Evolutionary conservation across 2,329 filamentous ascomycete species (phyloP).

Genomic region (Colletotrichum musae): DNA sequence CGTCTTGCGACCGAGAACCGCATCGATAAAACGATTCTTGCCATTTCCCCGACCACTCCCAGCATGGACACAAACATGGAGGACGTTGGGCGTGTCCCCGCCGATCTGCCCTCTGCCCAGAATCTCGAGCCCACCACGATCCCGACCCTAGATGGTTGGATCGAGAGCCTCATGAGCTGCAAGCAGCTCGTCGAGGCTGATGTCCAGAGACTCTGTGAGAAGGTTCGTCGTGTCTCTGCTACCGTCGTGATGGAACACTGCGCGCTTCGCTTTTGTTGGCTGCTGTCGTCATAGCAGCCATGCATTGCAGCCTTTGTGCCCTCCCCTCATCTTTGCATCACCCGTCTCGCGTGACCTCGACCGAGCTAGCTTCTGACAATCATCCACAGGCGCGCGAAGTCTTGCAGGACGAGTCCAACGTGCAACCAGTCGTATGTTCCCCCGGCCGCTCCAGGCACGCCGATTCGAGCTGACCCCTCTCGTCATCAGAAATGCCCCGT

Average conservation of each 20-base stretch:
- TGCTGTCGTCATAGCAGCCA: constrained; percentile 18
- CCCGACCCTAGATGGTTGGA: constrained; percentile 96
- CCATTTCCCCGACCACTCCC: constrained; percentile 31
- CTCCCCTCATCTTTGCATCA: constrained; percentile 38
- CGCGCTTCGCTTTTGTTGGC: constrained; percentile 13
- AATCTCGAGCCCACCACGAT: constrained; percentile 86
- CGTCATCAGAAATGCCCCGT: constrained; percentile 90
- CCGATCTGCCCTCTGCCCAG: constrained; percentile 80
- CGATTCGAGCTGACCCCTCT: constrained; percentile 47
- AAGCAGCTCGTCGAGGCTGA: constrained; percentile 97
- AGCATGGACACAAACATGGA: constrained; percentile 99
- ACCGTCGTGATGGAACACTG: constrained; percentile 1
- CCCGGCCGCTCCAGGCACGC: constrained; percentile 34
- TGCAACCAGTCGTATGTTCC: constrained; percentile 90
- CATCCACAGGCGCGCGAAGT: constrained; percentile 87
- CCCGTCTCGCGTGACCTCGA: constrained; percentile 50
- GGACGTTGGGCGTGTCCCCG: constrained; percentile 90
- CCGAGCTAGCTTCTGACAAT: constrained; percentile 50
- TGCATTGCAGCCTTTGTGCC: constrained; percentile 27
- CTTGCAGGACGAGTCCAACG: constrained; percentile 96
- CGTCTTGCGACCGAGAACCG: constrained; percentile 39
- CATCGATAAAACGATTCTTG: constrained; percentile 5
- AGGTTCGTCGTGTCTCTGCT: constrained; percentile 71
- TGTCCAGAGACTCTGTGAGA: constrained; percentile 97
- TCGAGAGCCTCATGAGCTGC: constrained; percentile 97